phyloP scores from a whole-genome alignment of 805 yeast genomes.

The Sungouiella blattae region DNA sequence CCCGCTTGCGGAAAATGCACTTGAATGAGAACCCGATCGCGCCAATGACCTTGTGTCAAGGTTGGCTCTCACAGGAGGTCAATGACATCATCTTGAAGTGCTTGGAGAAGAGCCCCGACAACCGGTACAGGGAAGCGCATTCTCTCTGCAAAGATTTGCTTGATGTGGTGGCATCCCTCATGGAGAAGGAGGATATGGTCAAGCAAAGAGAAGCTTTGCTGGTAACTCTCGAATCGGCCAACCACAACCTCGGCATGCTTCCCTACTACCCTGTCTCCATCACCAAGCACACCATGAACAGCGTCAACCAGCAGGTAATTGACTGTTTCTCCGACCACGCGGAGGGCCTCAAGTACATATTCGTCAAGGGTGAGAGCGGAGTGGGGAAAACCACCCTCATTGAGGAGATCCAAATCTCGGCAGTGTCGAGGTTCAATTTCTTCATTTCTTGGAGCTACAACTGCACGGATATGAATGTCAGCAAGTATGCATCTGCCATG shows the following conservation, averaged over 20 bases:
- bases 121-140: conserved; percentile 35
- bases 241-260: background rate
- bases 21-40: conserved; percentile 39
- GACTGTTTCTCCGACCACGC: conserved; percentile 5
- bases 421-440: conserved; percentile 28
- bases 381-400: conserved; percentile 44
- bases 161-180: background rate
- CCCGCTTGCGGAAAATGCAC: conserved; percentile 38
- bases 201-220: too few species aligned
- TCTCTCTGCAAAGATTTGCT: conserved; percentile 29
- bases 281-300: background rate
- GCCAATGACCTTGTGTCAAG: conserved; percentile 28
- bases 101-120: conserved; percentile 37
- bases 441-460: conserved; percentile 31
- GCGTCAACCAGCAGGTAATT: background rate
- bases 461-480: conserved; percentile 19
- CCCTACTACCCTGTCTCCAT: too few species aligned
- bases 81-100: conserved; percentile 40
- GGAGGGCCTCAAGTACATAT: conserved; percentile 17
- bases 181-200: background rate
- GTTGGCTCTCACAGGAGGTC: conserved; percentile 27
- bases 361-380: conserved; percentile 43
- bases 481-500: conserved; percentile 35
- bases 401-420: conserved; percentile 32
- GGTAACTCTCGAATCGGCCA: background rate